Conservation (phyloP, 2,329 filamentous ascomycete genomes). For the Epichloe amarillans region DNA sequence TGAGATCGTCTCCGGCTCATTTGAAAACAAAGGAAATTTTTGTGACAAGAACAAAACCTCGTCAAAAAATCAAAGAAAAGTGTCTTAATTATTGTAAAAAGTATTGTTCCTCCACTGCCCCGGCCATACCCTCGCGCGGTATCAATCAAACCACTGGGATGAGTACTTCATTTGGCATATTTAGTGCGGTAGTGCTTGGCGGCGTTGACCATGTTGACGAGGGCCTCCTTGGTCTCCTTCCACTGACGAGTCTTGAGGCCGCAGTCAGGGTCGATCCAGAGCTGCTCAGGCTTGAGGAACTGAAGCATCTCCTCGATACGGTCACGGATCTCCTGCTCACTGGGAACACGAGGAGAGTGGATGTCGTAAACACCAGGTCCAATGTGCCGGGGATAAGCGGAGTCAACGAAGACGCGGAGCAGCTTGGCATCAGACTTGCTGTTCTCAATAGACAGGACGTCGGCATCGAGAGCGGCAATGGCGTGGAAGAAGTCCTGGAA, state of each 20-base stretch:
- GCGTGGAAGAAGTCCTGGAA: constrained; percentile 99
- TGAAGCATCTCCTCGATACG: constrained; percentile 96
- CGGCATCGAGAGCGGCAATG: constrained; percentile 93
- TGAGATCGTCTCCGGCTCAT: constrained; percentile 38
- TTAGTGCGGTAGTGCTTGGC: constrained; percentile 94
- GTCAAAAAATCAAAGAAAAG: constrained; percentile 13
- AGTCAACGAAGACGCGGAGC: constrained; percentile 94
- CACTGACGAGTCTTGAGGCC: constrained; percentile 98
- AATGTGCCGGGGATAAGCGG: constrained; percentile 95
- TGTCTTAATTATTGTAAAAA: constrained; percentile 18
- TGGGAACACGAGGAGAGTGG: constrained; percentile 95
- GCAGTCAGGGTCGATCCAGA: constrained; percentile 99
- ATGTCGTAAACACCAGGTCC: constrained; percentile 99
- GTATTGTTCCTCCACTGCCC: constrained; percentile 6
- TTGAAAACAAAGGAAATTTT: constrained; percentile 16
- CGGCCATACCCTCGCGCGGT: constrained; percentile 7
- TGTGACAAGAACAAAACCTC: constrained; percentile 2
- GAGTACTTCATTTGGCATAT: constrained; percentile 50
- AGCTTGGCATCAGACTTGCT: constrained; percentile 99
- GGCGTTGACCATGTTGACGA: constrained; percentile 94
- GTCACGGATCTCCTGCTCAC: constrained; percentile 96
- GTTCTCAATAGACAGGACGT: constrained; percentile 99
- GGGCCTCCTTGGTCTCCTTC: constrained; percentile 94
- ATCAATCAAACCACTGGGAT: constrained; percentile 9
- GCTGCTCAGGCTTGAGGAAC: constrained; percentile 94